Evolutionary conservation across 257 asterid species (phyloP).

Genomic region (Penstemon barbatus): DNA sequence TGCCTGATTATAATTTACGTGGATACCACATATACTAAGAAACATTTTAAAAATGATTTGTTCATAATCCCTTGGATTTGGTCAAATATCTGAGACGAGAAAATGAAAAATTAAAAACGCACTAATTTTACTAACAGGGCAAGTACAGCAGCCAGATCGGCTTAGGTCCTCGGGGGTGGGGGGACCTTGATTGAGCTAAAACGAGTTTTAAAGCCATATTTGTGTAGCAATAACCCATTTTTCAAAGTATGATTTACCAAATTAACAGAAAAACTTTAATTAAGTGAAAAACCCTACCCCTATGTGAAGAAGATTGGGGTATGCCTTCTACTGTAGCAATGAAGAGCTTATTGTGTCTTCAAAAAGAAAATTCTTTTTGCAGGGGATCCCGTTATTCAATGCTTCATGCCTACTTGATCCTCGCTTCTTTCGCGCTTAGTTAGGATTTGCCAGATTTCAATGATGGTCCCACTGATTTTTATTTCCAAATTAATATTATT

Average conservation of each 20-base stretch:
- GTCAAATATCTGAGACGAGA: neutral
- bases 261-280: neutral
- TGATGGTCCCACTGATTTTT: no score
- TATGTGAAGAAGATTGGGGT: conserved; percentile 1
- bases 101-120: no score
- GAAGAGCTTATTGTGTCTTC: neutral
- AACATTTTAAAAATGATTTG: conserved; percentile 5
- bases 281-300: neutral
- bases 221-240: no score
- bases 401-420: neutral
- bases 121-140: no score
- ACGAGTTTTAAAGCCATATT: no score
- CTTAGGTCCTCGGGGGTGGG: no score
- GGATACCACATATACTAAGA: neutral
- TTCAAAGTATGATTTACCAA: no score
- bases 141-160: no score
- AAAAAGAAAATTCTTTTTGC: neutral
- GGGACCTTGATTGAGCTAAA: no score
- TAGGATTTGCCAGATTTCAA: no score
- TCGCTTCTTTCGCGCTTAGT: neutral
- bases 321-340: conserved; percentile 13
- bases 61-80: neutral
- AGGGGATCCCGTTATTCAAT: neutral
- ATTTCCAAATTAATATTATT: no score
- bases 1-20: neutral